phyloP scores from a whole-genome alignment of 192 early-diverging fungal genomes.

The Kappamyces sp. region DNA sequence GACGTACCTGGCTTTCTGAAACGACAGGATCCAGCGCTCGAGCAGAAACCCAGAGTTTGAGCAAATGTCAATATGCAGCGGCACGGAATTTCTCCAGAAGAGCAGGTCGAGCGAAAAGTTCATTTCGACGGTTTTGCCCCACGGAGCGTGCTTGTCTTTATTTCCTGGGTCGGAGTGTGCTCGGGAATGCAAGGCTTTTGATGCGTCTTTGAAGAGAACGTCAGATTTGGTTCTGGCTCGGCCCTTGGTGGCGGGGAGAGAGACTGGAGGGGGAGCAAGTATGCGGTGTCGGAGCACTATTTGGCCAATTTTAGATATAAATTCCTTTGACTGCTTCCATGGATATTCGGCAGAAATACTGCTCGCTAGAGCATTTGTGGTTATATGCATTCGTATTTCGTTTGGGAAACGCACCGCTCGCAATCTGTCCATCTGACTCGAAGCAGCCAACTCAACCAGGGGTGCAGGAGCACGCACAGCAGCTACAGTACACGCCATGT shows the following conservation, averaged over 20 bases:
- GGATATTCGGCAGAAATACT: no score
- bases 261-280: not conserved
- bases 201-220: not conserved
- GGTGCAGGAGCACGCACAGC: no score
- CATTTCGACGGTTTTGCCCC: not conserved
- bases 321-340: constrained; percentile 19
- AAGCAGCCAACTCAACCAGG: no score
- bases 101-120: constrained; percentile 17
- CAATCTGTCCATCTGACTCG: no score
- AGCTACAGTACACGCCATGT: no score
- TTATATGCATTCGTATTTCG: no score
- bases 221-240: constrained; percentile 10
- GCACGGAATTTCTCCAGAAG: constrained; percentile 40
- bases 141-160: constrained; percentile 1
- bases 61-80: constrained; percentile 42
- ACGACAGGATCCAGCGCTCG: constrained; percentile 49
- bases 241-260: not conserved
- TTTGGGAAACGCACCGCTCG: no score
- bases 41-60: constrained; percentile 18
- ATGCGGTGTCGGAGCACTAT: constrained; percentile 27
- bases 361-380: no score
- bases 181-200: constrained; percentile 8
- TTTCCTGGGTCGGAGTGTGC: constrained; percentile 11
- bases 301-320: constrained; percentile 35
- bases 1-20: not conserved